Evolutionary conservation across 768 basidiomycete genomes (phyloP).

Genomic region (Tricholoma furcatifolium): DNA sequence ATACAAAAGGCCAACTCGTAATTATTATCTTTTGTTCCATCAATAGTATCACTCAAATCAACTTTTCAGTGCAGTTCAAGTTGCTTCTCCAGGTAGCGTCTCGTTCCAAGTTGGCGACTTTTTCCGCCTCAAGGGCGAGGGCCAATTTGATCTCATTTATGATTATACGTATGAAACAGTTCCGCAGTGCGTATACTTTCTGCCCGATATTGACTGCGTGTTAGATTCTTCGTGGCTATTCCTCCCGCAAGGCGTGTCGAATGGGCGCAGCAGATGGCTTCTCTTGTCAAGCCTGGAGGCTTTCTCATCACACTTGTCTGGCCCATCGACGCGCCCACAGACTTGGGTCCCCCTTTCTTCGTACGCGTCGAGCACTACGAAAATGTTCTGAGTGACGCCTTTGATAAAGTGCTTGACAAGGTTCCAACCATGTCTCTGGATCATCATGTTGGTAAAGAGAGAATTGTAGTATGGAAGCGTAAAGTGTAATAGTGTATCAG

Average conservation of each 20-base stretch:
- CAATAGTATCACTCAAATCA: background rate
- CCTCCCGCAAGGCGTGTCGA: conserved; percentile 47
- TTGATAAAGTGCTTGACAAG: conserved; percentile 54
- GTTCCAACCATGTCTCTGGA: conserved; percentile 42
- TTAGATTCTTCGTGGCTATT: conserved; percentile 75
- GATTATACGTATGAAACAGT: conserved; percentile 56
- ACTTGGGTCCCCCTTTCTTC: conserved; percentile 61
- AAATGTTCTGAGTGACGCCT: conserved; percentile 45
- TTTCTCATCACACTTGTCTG: conserved; percentile 59
- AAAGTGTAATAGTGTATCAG: conserved; percentile 23
- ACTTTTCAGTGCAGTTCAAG: background rate
- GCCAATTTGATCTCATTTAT: conserved; percentile 55
- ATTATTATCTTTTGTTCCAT: background rate
- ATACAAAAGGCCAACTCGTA: conserved; percentile 44
- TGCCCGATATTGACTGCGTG: background rate
- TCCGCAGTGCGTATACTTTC: background rate
- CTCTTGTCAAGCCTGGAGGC: conserved; percentile 59
- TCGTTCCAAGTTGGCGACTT: conserved; percentile 49
- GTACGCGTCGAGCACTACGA: conserved; percentile 57
- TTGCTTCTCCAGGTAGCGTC: conserved; percentile 28
- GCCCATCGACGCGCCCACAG: conserved; percentile 46
- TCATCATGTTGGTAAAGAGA: conserved; percentile 46
- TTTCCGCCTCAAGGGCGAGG: conserved; percentile 40
- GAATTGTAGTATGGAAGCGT: conserved; percentile 54
- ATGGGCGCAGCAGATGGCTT: conserved; percentile 59